These are phyloP conservation scores for Magnolia changhungtana DNA, from an alignment of 164 flowering plant genomes.

Conservation along the genomic window DNA sequence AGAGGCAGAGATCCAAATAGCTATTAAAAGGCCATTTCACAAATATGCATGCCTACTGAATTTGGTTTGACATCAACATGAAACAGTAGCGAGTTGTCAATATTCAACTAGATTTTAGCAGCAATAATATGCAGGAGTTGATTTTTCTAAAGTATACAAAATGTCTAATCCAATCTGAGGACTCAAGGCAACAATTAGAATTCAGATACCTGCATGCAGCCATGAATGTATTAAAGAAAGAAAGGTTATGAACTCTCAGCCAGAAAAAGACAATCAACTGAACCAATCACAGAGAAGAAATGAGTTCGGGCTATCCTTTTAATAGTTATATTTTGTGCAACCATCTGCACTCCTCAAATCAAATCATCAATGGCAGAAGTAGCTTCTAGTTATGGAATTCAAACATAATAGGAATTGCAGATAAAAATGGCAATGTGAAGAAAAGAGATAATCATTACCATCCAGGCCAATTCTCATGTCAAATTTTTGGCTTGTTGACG, in stretches of 20 bases:
- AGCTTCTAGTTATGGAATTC: background rate
- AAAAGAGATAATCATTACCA: conserved; percentile 47
- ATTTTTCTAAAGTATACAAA: background rate
- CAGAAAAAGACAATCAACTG: background rate
- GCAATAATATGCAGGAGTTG: background rate
- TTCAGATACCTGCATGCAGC: background rate
- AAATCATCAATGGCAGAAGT: background rate
- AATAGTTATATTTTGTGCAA: too few species aligned
- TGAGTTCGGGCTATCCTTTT: background rate
- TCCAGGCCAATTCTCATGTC: conserved; percentile 99
- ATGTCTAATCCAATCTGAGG: background rate
- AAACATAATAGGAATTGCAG: background rate
- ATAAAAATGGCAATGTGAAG: background rate
- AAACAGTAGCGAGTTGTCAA: background rate
- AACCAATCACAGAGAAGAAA: background rate
- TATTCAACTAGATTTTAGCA: background rate
- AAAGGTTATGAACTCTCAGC: background rate
- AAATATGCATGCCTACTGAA: background rate
- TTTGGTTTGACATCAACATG: background rate
- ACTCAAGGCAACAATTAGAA: background rate
- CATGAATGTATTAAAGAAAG: background rate
- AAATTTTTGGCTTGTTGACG: conserved; percentile 78
- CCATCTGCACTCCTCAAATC: background rate
- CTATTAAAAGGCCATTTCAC: background rate
- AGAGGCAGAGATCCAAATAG: background rate